Base-by-base conservation (phyloP, 352 stramenopile genomes). In the Nothophytophthora sp. region DNA sequence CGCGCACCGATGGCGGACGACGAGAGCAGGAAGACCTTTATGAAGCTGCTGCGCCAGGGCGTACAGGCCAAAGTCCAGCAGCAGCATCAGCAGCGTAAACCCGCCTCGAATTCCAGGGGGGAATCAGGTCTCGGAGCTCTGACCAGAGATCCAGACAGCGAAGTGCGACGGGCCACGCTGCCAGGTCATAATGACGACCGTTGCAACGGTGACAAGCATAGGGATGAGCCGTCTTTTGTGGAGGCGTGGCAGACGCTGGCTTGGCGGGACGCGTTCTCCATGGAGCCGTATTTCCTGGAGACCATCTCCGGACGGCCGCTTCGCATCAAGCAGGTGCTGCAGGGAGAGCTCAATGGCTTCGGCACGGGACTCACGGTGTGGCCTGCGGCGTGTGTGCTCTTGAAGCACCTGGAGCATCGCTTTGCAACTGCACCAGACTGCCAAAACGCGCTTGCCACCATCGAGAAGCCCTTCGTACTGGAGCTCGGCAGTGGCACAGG, bases 401-500 rank as follows among this genome's bases (percentile, higher is more conserved):
- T 93, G 32, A 93, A 95, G 58, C 58, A 90, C 50, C 37, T 95
- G 22, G 82, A 93, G 39, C 60, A 90, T n/a, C 68, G 66, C 39
- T 79, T 70, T 22, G 18, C 15, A 5, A 39, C 24, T 32, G 55
- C 30, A 19, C 39, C 78, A 7, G 24, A 50, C 2, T 50, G 55
- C 6, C 84, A 83, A 37, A 60, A 29, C 35, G 35, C 23, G 0
- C 40, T 73, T 13, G 36, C 23, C 28, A 23, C 44, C 33, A 58
- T 49, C 3, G 39, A 58, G 19, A 37, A 57, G n/a, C 50, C 62
- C 4, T 76, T 77, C 16, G 76, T 98, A 19, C 57, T 97, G 15
- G 94, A 98, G 65, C 66, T 98, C 5, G 95, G 94, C 28, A 90
- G 85, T 32, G 92, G 95, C 28, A 98, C 96, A 0, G 92, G 94